Base-by-base conservation (phyloP, 1,139 yeast species). In the Debaryomyces sp. region DNA sequence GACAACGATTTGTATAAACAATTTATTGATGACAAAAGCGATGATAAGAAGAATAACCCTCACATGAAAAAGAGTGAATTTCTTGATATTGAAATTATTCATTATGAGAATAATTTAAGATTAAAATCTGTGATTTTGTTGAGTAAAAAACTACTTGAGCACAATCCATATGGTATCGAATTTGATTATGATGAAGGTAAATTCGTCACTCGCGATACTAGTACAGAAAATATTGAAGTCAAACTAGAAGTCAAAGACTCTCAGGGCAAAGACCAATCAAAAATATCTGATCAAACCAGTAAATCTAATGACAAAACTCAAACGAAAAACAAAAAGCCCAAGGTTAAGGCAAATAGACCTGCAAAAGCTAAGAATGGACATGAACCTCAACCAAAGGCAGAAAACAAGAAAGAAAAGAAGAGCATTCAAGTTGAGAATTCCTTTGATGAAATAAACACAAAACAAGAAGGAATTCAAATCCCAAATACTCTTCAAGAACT, bases 401-500 rank as follows among this genome's bases (percentile, higher is more conserved):
- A 38, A 23, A 9, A n/a, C 15, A 15, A 40, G 10, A 13, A 34
- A 33, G 29, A 13, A 13, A 21, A 21, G 39, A 22, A 50, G 41
- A 29, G 48, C 39, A 6, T 42, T 4, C 33, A 41, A 17, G 35
- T 23, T 37, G 48, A 46, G 8, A 41, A 22, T 5, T 18, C 33
- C 17, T 18, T 41, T 17, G 43, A 17, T 2, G 10, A 27, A 3
- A 5, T n/a, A 12, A 10, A 10, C 18, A 15, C 26, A 12, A 44
- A 46, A 18, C 41, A 43, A 29, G 10, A 47, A 41, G 34, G 49
- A 37, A 49, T 54, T 41, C 36, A 49, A 33, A 52, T 57, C 9
- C 64, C 61, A 9, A 48, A 52, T 8, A 55, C 67, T 0, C 54
- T 68, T 17, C 66, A 66, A 40, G 75, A 70, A 35, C 67, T 71